Base-by-base conservation (phyloP, 768 basidiomycete species). In the Roridomyces roridus region DNA sequence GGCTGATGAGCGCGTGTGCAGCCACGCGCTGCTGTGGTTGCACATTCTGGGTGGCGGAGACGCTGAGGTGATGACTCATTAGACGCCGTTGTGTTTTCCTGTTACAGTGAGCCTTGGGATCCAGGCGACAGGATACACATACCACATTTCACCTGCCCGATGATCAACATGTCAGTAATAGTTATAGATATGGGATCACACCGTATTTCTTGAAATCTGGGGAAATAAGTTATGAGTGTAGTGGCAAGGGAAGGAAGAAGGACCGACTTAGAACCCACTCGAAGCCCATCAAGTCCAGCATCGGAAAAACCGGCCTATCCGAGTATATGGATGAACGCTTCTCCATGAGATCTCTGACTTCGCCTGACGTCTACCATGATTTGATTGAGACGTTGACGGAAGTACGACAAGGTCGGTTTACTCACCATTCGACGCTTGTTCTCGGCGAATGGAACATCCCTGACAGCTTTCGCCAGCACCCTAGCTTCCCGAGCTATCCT, bases 271-370 rank as follows among this genome's bases (percentile, higher is more conserved):
- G n/a, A n/a, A n/a, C n/a, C n/a, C n/a, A n/a, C n/a, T n/a, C n/a
- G n/a, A 47, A 24, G 34, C 14, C 12, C 14, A 47, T 47, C 36
- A 47, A 18, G 5, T 47, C 31, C 46, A 47, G 51, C 55, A 37
- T 29, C 54, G 49, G 35, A 57, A 49, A 35, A 57, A 55, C 68
- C 18, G 75, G 74, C 29, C 79, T 72, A 55, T 78, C 76, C 10
- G 80, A 82, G 55, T 82, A 82, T 21, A 71, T 67, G 17, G 75
- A 66, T 10, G 77, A 79, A 39, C 78, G 74, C 58, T 77, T 79
- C 31, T 81, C 79, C 40, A 82, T 68, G 57, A 81, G 70, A 24
- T 81, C 80, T 26, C n/a, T n/a, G n/a, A n/a, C n/a, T n/a, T n/a
- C n/a, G n/a, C n/a, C n/a, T n/a, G n/a, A 43, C 25, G 21, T 24